Evolutionary conservation across 2,329 filamentous ascomycete genomes (phyloP), one percentile per base, ranked within the genome.

Genomic region (Gliomastix tumulicola): DNA sequence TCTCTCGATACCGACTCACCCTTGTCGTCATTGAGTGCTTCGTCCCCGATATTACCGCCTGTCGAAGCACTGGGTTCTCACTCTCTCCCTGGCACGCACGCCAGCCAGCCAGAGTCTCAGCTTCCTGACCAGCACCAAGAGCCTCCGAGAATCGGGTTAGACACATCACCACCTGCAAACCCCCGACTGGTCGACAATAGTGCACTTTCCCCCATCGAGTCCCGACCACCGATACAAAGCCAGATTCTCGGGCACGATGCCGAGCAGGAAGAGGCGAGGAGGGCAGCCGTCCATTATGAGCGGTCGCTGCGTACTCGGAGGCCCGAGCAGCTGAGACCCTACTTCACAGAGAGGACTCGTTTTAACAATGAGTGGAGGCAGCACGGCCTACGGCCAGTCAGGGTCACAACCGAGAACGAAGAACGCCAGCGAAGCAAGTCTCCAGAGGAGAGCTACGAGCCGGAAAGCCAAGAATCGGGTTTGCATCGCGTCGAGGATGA

Each of bases 281-380:
- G 15, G 22, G 41, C 46, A 11, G 48, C 54, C 6, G 47, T 60
- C 20, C 57, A 55, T 11, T 54, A 62, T 32, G 62, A 66, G 41
- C 65, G 74, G 22, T 74, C 69, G 5, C 55, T 79, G n/a, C 65
- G 75, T 7, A 72, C 73, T 2, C 66, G 75, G 16, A 79, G 78
- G 41, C 74, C 74, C 2, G 79, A 79, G 7, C 75, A 79, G 48
- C 63, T 78, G 46, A 73, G 77, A 31, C 75, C 75, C 4, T 79
- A 79, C 43, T 54, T 71, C 6, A 56, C 78, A 5, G 75, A 79
- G 43, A 71, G 66, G 47, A 72, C 65, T 1, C 65, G 69, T 20
- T 78, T 77, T 49, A 69, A 66, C 37, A 70, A 56, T 4, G 54
- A 65, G 16, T 66, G 77, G 45, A 73, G 69, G 46, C 65, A 66